Percentiles rank a stretch among this genome's conserved stretches.
Conservation (phyloP, 768 basidiomycete genomes). For the Solioccasus polychromus region DNA sequence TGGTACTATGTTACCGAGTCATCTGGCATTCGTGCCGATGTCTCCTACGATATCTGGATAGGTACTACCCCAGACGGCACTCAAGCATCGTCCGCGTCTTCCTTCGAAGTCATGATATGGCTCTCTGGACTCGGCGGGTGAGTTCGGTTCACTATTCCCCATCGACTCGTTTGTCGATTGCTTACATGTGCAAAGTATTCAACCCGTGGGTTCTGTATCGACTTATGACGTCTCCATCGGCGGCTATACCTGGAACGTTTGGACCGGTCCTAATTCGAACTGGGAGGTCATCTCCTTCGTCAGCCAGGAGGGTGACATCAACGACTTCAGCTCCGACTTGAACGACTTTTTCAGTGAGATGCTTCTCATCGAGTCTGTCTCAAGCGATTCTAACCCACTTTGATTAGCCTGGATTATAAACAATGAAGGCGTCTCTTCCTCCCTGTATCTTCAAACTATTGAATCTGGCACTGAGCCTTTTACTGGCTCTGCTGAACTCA, state of each 20-base stretch:
- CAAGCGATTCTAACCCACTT: background rate
- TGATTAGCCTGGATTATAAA: slow-evolving; percentile 42
- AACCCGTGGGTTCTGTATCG: slow-evolving; percentile 52
- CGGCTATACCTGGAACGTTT: slow-evolving; percentile 55
- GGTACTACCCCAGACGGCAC: slow-evolving; percentile 41
- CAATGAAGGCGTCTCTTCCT: slow-evolving; percentile 45
- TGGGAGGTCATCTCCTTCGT: slow-evolving; percentile 60
- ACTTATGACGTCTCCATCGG: slow-evolving; percentile 40
- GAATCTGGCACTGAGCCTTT: slow-evolving; percentile 58
- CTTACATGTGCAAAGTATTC: slow-evolving; percentile 37
- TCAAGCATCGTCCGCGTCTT: slow-evolving; percentile 45
- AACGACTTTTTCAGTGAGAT: slow-evolving; percentile 53
- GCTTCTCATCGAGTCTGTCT: background rate
- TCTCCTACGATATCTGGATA: slow-evolving; percentile 57
- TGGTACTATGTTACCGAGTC: slow-evolving; percentile 45
- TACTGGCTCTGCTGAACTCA: slow-evolving; percentile 45
- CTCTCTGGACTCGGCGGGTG: slow-evolving; percentile 55
- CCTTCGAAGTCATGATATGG: slow-evolving; percentile 64
- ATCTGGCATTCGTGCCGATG: slow-evolving; percentile 53
- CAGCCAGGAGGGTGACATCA: slow-evolving; percentile 45
- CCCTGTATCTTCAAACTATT: slow-evolving; percentile 51
- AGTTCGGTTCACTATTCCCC: slow-evolving; percentile 8
- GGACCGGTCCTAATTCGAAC: slow-evolving; percentile 51
- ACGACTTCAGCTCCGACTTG: slow-evolving; percentile 49
- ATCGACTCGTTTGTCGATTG: too few relatives aligned